Evolutionary conservation across 2,329 filamentous ascomycete genomes (phyloP).

Genomic region (Neurospora sp.): DNA sequence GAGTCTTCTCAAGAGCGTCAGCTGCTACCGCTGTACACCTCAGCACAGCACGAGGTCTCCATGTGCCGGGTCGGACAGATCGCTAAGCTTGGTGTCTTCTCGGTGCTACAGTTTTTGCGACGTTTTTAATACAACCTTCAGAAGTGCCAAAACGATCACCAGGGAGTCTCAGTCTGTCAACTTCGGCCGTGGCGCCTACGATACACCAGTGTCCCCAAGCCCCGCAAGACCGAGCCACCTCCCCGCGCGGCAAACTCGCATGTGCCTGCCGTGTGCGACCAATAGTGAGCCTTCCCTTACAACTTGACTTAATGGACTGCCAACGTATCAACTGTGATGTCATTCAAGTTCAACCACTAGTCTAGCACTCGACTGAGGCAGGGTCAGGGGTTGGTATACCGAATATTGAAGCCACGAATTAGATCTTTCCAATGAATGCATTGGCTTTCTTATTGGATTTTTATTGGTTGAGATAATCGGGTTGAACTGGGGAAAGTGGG

Average conservation of each 20-base stretch:
- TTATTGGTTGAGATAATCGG: background rate
- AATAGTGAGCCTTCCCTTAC: background rate
- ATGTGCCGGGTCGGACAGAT: background rate
- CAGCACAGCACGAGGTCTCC: no score
- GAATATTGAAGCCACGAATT: background rate
- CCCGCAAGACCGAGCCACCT: no score
- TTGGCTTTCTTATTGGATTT: background rate
- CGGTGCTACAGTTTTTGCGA: background rate
- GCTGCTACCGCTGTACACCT: no score
- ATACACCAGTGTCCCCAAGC: slow-evolving; percentile 5
- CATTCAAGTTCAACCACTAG: no score
- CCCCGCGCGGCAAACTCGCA: background rate
- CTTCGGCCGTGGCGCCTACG: slow-evolving; percentile 27
- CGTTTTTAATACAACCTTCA: background rate
- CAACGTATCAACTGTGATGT: background rate
- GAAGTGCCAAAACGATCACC: slow-evolving; percentile 22
- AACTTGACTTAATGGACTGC: background rate
- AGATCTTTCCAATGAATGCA: background rate
- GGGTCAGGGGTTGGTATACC: background rate
- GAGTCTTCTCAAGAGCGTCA: no score
- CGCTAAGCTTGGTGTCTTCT: background rate
- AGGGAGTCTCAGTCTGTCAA: slow-evolving; percentile 21
- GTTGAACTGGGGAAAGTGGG: background rate
- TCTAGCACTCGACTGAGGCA: background rate
- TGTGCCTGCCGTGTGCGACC: background rate